Base-by-base conservation (phyloP, 2,329 filamentous ascomycete species). In the Scedosporium dehoogii region DNA sequence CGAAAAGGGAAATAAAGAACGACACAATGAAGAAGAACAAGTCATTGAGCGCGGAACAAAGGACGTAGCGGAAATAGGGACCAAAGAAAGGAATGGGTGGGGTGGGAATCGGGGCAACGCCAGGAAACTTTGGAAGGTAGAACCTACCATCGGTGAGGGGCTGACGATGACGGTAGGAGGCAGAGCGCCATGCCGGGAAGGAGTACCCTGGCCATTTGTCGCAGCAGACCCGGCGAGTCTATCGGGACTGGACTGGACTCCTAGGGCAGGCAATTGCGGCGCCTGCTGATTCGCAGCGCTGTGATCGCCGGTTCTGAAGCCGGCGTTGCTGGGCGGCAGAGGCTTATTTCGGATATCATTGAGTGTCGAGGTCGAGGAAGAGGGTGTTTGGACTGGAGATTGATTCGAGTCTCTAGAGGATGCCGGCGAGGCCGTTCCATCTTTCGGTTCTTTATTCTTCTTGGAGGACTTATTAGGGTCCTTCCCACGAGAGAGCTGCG, bases 121-220 rank as follows among this genome's bases (percentile, higher is more conserved):
- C 5, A 16, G 44, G 16, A 48, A 48, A 48, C 44, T n/a, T 48
- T 48, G 60, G 64, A 60, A 64, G 59, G 65, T 61, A 65, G 66
- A 67, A 78, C 89, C 81, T 83, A 94, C 91, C 68, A 92, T 92
- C 74, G 91, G 90, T 72, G 93, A 97, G 61, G 92, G 92, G 75
- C 92, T 97, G 74, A 97, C 94, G 68, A 97, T 85, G 64, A 97
- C 92, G 70, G 91, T 96, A 23, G 93, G 93, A 55, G 91, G 88
- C 64, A 91, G 80, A 64, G 81, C 77, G 38, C 83, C 83, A 68
- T 84, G 80, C 71, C 89, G 82, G 69, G 80, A 83, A 41, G 88
- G 84, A 46, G 87, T 89, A 66, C 78, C 82, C 63, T 76, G 74
- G 68, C 84, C 81, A 62, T 68, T 68, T 58, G 67, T 56, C 63